A percentile compares a stretch with the other conserved stretches of the same genome.
These are phyloP conservation scores for Chrysophaeum taylorii DNA, from an alignment of 352 stramenopile genomes.

Conservation along the genomic window DNA sequence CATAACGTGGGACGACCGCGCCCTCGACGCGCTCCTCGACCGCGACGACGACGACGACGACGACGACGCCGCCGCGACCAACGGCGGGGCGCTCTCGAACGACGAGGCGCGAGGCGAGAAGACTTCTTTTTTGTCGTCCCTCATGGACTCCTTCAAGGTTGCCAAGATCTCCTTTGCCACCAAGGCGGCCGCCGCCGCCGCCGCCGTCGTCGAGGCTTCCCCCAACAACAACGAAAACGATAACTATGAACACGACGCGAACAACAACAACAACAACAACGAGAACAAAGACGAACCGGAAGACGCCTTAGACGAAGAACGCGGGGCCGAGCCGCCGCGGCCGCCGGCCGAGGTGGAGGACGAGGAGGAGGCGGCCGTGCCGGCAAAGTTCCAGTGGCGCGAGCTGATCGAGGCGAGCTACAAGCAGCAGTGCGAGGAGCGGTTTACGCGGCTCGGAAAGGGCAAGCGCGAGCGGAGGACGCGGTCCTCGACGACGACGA, in stretches of 20 bases:
- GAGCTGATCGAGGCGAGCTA: slow-evolving; percentile 5
- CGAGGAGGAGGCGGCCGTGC: neutral
- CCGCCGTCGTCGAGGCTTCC: neutral
- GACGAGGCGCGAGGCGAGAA: slow-evolving; percentile 1
- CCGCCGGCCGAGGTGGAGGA: neutral
- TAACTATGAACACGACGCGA: too few species aligned
- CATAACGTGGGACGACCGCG: slow-evolving; percentile 19
- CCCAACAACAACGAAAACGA: too few species aligned
- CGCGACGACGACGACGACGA: neutral
- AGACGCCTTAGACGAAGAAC: too few species aligned
- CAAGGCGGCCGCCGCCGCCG: slow-evolving; percentile 26
- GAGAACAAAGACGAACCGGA: too few species aligned
- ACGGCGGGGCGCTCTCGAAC: neutral
- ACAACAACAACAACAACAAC: too few species aligned
- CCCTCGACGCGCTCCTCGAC: slow-evolving; percentile 25
- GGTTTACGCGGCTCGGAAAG: neutral
- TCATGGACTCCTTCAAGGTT: slow-evolving; percentile 24
- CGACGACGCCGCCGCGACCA: neutral
- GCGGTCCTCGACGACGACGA: too few species aligned
- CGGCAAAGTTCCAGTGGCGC: neutral
- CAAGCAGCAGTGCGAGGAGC: neutral
- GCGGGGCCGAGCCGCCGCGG: too few species aligned
- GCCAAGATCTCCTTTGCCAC: slow-evolving; percentile 13
- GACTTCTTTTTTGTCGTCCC: slow-evolving; percentile 12
- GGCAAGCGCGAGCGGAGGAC: slow-evolving; percentile 12